Evolutionary conservation across 202 grass and related monocot species (phyloP).

Genomic region (Setaria italica): DNA sequence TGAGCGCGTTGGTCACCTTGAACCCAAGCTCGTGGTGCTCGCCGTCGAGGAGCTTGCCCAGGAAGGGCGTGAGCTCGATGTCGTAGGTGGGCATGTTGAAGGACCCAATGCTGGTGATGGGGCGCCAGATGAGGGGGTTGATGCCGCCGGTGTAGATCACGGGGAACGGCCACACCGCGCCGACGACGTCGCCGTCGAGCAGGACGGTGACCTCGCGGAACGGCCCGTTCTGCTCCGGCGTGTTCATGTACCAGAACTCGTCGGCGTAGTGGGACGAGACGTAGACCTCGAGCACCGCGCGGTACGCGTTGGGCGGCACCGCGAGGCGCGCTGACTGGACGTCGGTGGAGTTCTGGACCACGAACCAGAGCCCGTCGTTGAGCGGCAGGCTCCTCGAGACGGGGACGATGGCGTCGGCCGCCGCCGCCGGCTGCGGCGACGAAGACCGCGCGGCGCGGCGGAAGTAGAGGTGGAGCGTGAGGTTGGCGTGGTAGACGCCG

Average conservation of each 20-base stretch:
- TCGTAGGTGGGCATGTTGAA: conserved; percentile 85
- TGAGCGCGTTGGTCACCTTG: conserved; percentile 67
- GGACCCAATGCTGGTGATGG: conserved; percentile 82
- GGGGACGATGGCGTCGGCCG: conserved; percentile 66
- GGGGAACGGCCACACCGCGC: conserved; percentile 79
- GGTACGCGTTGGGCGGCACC: conserved; percentile 76
- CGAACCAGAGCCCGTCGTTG: conserved; percentile 79
- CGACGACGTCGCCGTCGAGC: conserved; percentile 72
- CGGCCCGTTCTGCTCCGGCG: conserved; percentile 68
- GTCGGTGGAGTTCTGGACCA: conserved; percentile 59
- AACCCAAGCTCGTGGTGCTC: conserved; percentile 71
- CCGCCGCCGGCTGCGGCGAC: neutral
- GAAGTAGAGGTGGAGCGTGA: conserved; percentile 88
- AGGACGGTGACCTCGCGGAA: conserved; percentile 76
- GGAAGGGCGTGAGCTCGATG: conserved; percentile 86
- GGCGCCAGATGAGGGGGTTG: conserved; percentile 85
- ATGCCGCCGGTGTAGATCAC: conserved; percentile 86
- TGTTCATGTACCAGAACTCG: conserved; percentile 96
- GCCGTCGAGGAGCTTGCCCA: conserved; percentile 67
- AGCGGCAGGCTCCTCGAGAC: conserved; percentile 62
- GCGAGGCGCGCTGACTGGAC: conserved; percentile 50
- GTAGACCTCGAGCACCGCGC: conserved; percentile 83
- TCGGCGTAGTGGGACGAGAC: conserved; percentile 75
- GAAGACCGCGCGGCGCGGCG: neutral
- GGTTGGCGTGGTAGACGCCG: conserved; percentile 76